Evolutionary conservation across 2,329 filamentous ascomycete genomes (phyloP), one percentile per base, ranked within the genome.

Genomic region (Diplodia mutila): DNA sequence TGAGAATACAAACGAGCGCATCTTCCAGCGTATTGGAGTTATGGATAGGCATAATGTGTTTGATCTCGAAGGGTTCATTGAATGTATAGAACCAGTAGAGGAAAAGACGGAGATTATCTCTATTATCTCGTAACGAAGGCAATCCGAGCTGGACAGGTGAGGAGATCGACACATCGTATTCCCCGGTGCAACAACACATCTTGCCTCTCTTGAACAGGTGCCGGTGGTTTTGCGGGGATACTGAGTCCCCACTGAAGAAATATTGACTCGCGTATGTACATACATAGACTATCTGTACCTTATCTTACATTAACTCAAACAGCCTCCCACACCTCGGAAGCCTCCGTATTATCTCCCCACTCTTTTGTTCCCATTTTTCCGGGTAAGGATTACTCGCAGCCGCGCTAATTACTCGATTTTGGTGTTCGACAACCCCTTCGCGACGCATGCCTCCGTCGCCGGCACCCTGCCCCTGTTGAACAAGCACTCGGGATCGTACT

Each of bases 401-500:
- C n/a, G n/a, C n/a, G 16, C 12, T 5, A 37, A 21, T 48, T 51
- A 63, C 59, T 63, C 27, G 5, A 63, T n/a, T 2, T n/a, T 32
- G 1, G 63, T 66, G 39, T 66, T 66, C n/a, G 63, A 39, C 37
- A 66, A 16, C 7, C 63, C 63, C 52, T 66, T 66, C 5, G 52
- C 63, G 2, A 57, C 27, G n/a, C 63, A 66, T 1, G 63, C 63
- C 25, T 55, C 34, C 5, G 63, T 66, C 9, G 63, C 51, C 25
- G 42, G 39, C 12, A 66, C 63, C 14, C 63, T 32, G 4, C 63
- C 63, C 27, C 63, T 54, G 27, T 49, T 66, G 5, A 66, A 46
- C 63, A 66, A 25, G 21, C 63, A 66, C 37, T 66, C 34, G 2
- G 63, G 63, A 8, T 66, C 63, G 37, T 66, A 66, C 23, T 66